phyloP scores from a whole-genome alignment of 331 rosid genomes.

The Acacia pycnantha region DNA sequence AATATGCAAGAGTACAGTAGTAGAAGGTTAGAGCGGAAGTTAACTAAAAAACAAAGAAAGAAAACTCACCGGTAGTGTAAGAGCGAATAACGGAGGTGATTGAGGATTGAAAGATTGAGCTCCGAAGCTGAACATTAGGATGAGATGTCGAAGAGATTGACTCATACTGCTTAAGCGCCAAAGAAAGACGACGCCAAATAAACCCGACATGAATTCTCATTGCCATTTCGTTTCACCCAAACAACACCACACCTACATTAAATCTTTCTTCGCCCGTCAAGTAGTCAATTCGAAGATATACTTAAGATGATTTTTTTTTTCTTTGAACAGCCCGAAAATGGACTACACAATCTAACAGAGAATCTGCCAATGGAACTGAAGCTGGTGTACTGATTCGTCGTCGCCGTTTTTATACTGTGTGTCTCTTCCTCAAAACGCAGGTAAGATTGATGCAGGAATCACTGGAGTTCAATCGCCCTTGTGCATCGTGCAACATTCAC shows the following conservation, averaged over 20 bases:
- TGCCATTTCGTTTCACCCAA: not conserved
- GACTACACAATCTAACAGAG: not conserved
- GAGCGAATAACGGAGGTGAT: conserved; percentile 23
- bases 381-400: not conserved
- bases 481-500: too few relatives aligned
- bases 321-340: not conserved
- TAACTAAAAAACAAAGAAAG: not conserved
- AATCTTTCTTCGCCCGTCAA: not conserved
- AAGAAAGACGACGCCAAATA: conserved; percentile 22
- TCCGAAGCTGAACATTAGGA: conserved; percentile 6
- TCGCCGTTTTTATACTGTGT: not conserved
- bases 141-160: conserved; percentile 11
- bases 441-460: too few relatives aligned
- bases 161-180: conserved; percentile 7
- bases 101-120: not conserved
- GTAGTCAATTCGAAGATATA: not conserved
- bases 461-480: too few relatives aligned
- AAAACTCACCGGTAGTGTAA: conserved; percentile 44
- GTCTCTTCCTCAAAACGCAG: too few relatives aligned
- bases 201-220: conserved; percentile 31
- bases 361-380: not conserved
- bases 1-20: not conserved
- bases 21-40: not conserved
- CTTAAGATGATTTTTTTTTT: not conserved
- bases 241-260: not conserved